A percentile compares a stretch with the other conserved stretches of the same genome.
Evolutionary conservation across 805 yeast genomes (phyloP).

Genomic region (Tetrapisispora pingtungensis): DNA sequence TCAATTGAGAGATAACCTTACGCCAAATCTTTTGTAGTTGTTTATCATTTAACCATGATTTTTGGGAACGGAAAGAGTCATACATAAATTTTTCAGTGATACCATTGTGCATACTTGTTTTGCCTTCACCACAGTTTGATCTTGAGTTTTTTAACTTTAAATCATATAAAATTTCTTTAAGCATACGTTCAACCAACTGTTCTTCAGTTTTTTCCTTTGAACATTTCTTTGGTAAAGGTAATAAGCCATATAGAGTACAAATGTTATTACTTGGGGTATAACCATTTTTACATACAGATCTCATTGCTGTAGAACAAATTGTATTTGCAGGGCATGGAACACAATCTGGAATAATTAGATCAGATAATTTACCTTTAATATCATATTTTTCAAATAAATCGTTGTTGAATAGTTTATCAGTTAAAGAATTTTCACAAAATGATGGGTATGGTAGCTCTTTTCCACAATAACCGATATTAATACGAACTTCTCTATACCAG

Average conservation of each 20-base stretch:
- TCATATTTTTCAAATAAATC: neutral
- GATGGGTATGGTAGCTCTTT: conserved; percentile 32
- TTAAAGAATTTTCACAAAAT: neutral
- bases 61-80: conserved; percentile 31
- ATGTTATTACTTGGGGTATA: conserved; percentile 34
- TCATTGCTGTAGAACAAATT: conserved; percentile 48
- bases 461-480: conserved; percentile 66
- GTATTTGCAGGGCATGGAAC: conserved; percentile 72
- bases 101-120: conserved; percentile 38
- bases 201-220: conserved; percentile 60
- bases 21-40: conserved; percentile 60
- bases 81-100: conserved; percentile 37
- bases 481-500: conserved; percentile 55
- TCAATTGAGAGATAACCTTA: conserved; percentile 46
- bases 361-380: neutral
- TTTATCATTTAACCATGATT: conserved; percentile 30
- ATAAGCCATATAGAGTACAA: conserved; percentile 35
- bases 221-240: conserved; percentile 57
- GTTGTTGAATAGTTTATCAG: neutral
- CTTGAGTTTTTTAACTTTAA: conserved; percentile 57
- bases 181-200: conserved; percentile 50
- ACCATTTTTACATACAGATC: conserved; percentile 58
- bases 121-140: conserved; percentile 43
- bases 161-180: conserved; percentile 49
- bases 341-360: conserved; percentile 44